Base-by-base conservation (phyloP, 306 rosid species). In the Ormosia emarginata region DNA sequence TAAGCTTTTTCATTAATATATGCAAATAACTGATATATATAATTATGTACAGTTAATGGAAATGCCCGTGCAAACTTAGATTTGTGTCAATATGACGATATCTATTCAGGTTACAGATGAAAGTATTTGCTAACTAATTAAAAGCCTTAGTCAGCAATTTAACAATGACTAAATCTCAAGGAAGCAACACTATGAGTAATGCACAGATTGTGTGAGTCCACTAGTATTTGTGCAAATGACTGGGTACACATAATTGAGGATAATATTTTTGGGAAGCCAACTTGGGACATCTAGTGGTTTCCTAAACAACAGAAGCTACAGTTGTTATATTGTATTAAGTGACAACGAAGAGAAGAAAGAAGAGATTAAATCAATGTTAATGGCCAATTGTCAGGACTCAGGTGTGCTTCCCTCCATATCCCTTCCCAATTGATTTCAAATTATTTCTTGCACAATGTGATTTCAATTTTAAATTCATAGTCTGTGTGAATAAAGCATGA, bases 401-500 rank as follows among this genome's bases (percentile, higher is more conserved):
- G 34, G 68, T 50, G 34, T 18, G 66, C 56, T 36, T 58, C 84
- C 73, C 56, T 57, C 66, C 74, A 67, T 12, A 74, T 29, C 53
- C 57, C 56, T 33, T 40, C 17, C 57, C 69, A 40, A 46, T 36
- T 78, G 33, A 74, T 47, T 67, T 30, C 43, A 74, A 37, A 46
- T 58, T 71, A 56, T 41, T 64, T 17, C 15, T 67, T 11, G n/a
- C 68, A 75, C 24, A 32, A 61, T 62, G 55, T 61, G 33, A 62
- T 41, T 39, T 37, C 2, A 71, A 63, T 41, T 39, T 37, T 4
- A 71, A 63, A 59, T 70, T 85, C 29, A 32, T 71, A 71, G 7
- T 43, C 33, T 47, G 13, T 17, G 56, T 46, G 18, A 34, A 43
- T 67, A 67, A 82, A 78, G 64, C 84, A 63, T 15, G 49, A 79